Evolutionary conservation across 192 early-diverging fungal genomes (phyloP).

Genomic region (Gonapodya sp.): DNA sequence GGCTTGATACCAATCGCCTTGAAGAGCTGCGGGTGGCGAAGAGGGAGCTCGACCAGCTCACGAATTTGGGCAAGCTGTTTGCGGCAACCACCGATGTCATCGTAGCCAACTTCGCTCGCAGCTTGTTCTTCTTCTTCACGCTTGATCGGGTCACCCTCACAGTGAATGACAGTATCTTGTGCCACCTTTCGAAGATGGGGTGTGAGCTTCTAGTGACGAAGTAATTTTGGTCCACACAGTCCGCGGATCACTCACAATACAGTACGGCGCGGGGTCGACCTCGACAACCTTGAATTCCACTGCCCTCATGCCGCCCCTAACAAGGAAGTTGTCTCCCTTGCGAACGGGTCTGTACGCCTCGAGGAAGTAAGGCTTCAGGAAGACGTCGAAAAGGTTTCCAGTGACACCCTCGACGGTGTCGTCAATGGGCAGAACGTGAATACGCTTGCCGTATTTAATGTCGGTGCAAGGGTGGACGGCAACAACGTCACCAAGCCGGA

Average conservation of each 20-base stretch:
- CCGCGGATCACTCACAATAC: constrained; percentile 67
- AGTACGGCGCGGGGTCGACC: constrained; percentile 87
- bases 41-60: constrained; percentile 93
- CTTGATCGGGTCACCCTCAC: constrained; percentile 97
- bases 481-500: constrained; percentile 93
- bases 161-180: constrained; percentile 96
- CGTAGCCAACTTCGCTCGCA: constrained; percentile 90
- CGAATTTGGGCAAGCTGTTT: constrained; percentile 99
- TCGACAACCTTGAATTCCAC: constrained; percentile 99
- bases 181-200: constrained; percentile 77
- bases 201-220: constrained; percentile 9
- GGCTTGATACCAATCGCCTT: constrained; percentile 99
- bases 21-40: constrained; percentile 97
- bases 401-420: constrained; percentile 97
- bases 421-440: constrained; percentile 94
- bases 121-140: constrained; percentile 96
- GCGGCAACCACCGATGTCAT: constrained; percentile 96
- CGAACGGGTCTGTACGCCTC: constrained; percentile 95
- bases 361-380: constrained; percentile 96
- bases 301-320: constrained; percentile 90
- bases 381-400: constrained; percentile 95
- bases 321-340: constrained; percentile 89
- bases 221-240: neutral
- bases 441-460: constrained; percentile 95
- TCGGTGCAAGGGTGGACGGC: constrained; percentile 89